Base-by-base conservation (phyloP, 129 eudicot genomes). In the Flaveria linearis region DNA sequence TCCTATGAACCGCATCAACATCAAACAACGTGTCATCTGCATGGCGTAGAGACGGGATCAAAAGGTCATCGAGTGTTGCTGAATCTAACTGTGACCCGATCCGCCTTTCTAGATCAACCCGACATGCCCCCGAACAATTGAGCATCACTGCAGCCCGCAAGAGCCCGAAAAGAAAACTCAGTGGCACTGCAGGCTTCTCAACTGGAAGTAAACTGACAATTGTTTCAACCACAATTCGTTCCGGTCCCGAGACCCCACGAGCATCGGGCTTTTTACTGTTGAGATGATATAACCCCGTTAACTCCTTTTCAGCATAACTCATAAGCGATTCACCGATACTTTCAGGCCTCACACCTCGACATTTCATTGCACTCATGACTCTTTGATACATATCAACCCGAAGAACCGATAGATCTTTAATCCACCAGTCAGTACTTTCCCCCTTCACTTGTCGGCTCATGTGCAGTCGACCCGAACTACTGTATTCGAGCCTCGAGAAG, bases 351-450 rank as follows among this genome's bases (percentile, higher is more conserved):
- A 95, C 97, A 8, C 99, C 99, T 46, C 99, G 83, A 65, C 96
- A 91, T 86, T 91, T 91, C 91, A 91, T 86, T 12, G 99, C 99
- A 4, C 85, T 70, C 69, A 95, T 89, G 18, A 95, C 97, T 81
- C 95, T 83, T 73, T 95, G 87, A 71, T 90, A 95, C 80, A 95
- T 71, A 73, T 91, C 97, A 45, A 89, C 83, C 7, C 99, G 86
- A 65, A 95, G 95, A 76, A 84, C 88, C 0, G 97, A 91, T 7
- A 91, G 72, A 81, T 95, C 97, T 69, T 95, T 94, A 5, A 91
- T 89, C 99, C 99, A 95, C 99, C 99, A 95, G 77, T 95, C 99
- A 7, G 89, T 85, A 63, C 69, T 63, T 56, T 91, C 99, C 18
- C 85, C 89, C 50, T 91, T 91, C 65, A 74, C 82, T 16, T 86